Base-by-base conservation (phyloP, 352 stramenopile species). In the Globisporangium irregulare region DNA sequence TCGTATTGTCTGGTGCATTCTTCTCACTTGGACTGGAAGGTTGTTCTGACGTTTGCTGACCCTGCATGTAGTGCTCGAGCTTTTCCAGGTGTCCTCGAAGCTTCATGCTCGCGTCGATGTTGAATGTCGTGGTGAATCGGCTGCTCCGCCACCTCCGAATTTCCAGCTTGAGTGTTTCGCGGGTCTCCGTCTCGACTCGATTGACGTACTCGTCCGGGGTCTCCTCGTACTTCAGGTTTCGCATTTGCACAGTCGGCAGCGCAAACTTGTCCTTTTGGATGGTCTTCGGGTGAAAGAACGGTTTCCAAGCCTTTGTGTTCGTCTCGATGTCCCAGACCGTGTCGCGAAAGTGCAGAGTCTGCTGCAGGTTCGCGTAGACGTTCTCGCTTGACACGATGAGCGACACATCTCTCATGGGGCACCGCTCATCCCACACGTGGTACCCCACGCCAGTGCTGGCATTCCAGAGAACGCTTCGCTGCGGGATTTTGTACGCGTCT, bases 351-450 rank as follows among this genome's bases (percentile, higher is more conserved):
- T 62, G 76, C 18, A 72, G 72, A 0, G 80, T 54, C 25, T 74
- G 73, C 51, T 98, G 84, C 3, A 97, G 62, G 66, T 98, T 98
- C 29, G 88, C 93, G 59, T 89, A 98, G 7, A 98, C 72, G 62
- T 98, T 98, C 56, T 92, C 79, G 51, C 71, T 84, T n/a, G 83
- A 96, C 0, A 96, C 81, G n/a, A 97, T 79, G 54, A 95, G 82
- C 24, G 80, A 88, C 7, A 98, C 80, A 56, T 97, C 84, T 7
- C 86, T 71, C 57, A 98, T 74, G 22, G 94, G 92, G 53, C 87
- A 97, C n/a, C 83, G 77, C 8, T 86, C 77, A 67, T 97, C 93
- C 32, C 75, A 72, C 59, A 86, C 75, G 62, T 75, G 71, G 70
- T 97, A 98, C 7, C 82, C 82, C 15, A 87, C 73, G 1, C 92